Conservation (phyloP, 345 rosid species). For the Rhizophora mangle region DNA sequence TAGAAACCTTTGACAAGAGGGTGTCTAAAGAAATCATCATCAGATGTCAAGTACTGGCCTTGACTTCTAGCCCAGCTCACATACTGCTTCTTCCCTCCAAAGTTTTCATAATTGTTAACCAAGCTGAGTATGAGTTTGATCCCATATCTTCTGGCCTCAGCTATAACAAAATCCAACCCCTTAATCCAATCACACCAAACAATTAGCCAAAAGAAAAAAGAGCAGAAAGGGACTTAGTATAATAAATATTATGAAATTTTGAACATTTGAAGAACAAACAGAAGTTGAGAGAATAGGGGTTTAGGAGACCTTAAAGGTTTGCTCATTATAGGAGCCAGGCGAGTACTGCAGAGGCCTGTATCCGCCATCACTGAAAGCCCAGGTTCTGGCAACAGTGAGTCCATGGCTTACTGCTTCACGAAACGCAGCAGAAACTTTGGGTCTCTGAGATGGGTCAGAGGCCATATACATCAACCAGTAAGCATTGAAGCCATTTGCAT, state of each 20-base stretch:
- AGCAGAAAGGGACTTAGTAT: neutral
- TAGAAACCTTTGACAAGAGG: slow-evolving; percentile 25
- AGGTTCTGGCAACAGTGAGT: slow-evolving; percentile 32
- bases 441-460: slow-evolving; percentile 30
- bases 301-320: slow-evolving; percentile 27
- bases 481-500: slow-evolving; percentile 35
- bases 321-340: slow-evolving; percentile 29
- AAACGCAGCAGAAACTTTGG: slow-evolving; percentile 28
- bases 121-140: slow-evolving; percentile 31
- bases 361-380: slow-evolving; percentile 38
- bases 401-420: slow-evolving; percentile 26
- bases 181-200: neutral
- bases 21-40: slow-evolving; percentile 34
- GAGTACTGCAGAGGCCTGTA: slow-evolving; percentile 30
- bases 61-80: slow-evolving; percentile 26
- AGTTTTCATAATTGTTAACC: slow-evolving; percentile 31
- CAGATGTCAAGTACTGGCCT: slow-evolving; percentile 23
- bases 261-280: neutral
- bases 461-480: slow-evolving; percentile 34
- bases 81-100: slow-evolving; percentile 36
- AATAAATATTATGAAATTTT: neutral
- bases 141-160: slow-evolving; percentile 35
- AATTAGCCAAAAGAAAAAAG: neutral
- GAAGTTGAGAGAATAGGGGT: neutral
- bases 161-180: slow-evolving; percentile 34